Evolutionary conservation across 148 eudicot genomes (phyloP).

Genomic region (Rhododendron simsii): DNA sequence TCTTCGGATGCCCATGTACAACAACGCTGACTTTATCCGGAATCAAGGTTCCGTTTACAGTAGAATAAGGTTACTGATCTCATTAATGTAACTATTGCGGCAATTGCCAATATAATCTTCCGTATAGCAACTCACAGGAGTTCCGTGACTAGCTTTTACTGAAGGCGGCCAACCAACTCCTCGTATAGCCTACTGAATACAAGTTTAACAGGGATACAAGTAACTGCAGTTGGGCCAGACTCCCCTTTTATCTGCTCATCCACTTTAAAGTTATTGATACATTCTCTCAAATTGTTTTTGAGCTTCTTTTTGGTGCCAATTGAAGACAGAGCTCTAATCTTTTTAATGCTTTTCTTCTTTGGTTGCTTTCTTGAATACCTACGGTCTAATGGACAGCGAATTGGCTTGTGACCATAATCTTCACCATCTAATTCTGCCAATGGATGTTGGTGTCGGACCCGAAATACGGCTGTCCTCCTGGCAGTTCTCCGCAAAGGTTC

Average conservation of each 20-base stretch:
- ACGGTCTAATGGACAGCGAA: conserved; percentile 22
- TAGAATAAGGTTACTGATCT: conserved; percentile 31
- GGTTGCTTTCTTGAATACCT: conserved; percentile 30
- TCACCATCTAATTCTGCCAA: no score
- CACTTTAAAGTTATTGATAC: conserved; percentile 22
- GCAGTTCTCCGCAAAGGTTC: conserved; percentile 68
- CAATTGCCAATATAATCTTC: conserved; percentile 23
- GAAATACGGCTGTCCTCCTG: conserved; percentile 63
- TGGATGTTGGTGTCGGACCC: conserved; percentile 24
- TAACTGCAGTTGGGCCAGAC: conserved; percentile 47
- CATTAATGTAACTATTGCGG: conserved; percentile 18
- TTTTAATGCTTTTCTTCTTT: conserved; percentile 53
- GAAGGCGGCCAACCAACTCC: conserved; percentile 63
- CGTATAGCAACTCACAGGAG: conserved; percentile 24
- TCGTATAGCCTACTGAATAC: conserved; percentile 89
- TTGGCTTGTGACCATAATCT: conserved; percentile 12
- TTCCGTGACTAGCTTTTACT: conserved; percentile 31
- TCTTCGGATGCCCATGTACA: not conserved
- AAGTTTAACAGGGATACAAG: conserved; percentile 87
- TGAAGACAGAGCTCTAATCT: conserved; percentile 65
- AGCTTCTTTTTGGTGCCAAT: conserved; percentile 48
- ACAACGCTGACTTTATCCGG: not conserved
- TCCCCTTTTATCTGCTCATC: conserved; percentile 58
- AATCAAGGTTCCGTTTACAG: conserved; percentile 13
- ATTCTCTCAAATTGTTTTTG: conserved; percentile 21